Evolutionary conservation across 1,284 basidiomycete genomes (phyloP).

Genomic region (Leccinum subfulvum): DNA sequence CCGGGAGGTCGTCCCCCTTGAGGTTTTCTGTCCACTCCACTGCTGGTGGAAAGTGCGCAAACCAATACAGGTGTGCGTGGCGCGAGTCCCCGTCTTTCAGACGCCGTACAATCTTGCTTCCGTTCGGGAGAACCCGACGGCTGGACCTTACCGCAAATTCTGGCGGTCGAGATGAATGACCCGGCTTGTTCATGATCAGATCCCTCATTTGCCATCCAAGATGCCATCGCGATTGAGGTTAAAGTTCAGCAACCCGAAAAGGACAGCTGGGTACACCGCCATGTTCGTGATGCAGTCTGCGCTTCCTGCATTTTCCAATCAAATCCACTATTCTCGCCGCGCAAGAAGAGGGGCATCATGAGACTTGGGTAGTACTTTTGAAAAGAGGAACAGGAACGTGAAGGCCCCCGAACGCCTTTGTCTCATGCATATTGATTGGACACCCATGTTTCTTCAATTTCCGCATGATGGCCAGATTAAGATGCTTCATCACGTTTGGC

Average conservation of each 20-base stretch:
- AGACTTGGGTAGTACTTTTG: neutral
- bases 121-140: neutral
- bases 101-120: neutral
- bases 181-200: neutral
- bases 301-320: neutral
- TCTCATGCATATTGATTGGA: neutral
- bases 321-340: conserved; percentile 3
- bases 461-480: conserved; percentile 1
- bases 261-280: neutral
- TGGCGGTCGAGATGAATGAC: neutral
- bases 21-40: neutral
- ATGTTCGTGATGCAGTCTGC: neutral
- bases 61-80: neutral
- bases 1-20: too few relatives aligned
- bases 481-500: neutral
- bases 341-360: neutral
- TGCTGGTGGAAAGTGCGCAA: neutral
- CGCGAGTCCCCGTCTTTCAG: neutral
- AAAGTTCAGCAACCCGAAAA: neutral
- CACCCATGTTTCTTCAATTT: conserved; percentile 6
- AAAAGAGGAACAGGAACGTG: conserved; percentile 4
- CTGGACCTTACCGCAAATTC: neutral
- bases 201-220: neutral
- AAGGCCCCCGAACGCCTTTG: neutral
- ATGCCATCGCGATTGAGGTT: neutral